Percentiles rank a stretch among this genome's conserved stretches.
phyloP scores from a whole-genome alignment of 1,284 basidiomycete species.

The Cystobasidium sp. region DNA sequence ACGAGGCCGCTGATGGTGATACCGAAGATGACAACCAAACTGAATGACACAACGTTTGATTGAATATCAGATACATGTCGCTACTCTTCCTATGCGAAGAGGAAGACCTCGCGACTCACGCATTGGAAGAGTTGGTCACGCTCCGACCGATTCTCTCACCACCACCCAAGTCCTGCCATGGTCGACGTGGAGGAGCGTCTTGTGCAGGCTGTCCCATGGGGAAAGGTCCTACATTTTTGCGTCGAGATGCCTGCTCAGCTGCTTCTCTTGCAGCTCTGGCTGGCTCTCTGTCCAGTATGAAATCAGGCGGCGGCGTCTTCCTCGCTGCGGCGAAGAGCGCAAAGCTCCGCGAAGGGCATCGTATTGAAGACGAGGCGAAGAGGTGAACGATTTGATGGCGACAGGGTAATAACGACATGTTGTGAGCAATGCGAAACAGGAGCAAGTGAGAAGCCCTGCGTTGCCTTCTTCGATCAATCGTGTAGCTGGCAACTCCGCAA shows the following conservation, averaged over 20 bases:
- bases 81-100: background rate
- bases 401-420: slow-evolving; percentile 11
- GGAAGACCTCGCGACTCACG: background rate
- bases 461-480: background rate
- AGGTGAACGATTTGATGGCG: background rate
- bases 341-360: background rate
- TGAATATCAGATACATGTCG: background rate
- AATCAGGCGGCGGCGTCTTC: slow-evolving; percentile 26
- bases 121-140: slow-evolving; percentile 39
- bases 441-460: background rate
- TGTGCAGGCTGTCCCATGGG: slow-evolving; percentile 32
- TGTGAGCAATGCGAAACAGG: background rate
- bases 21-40: slow-evolving; percentile 42
- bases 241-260: slow-evolving; percentile 27
- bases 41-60: background rate
- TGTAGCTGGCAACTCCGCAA: background rate
- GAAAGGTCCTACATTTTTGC: slow-evolving; percentile 34
- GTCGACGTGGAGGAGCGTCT: slow-evolving; percentile 11
- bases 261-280: slow-evolving; percentile 33
- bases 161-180: slow-evolving; percentile 38
- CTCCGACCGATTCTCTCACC: slow-evolving; percentile 38
- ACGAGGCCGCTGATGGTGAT: slow-evolving; percentile 33
- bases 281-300: slow-evolving; percentile 29
- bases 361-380: background rate
- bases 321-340: background rate